Conservation (phyloP, 345 rosid species). For the Hibiscus syriacus region DNA sequence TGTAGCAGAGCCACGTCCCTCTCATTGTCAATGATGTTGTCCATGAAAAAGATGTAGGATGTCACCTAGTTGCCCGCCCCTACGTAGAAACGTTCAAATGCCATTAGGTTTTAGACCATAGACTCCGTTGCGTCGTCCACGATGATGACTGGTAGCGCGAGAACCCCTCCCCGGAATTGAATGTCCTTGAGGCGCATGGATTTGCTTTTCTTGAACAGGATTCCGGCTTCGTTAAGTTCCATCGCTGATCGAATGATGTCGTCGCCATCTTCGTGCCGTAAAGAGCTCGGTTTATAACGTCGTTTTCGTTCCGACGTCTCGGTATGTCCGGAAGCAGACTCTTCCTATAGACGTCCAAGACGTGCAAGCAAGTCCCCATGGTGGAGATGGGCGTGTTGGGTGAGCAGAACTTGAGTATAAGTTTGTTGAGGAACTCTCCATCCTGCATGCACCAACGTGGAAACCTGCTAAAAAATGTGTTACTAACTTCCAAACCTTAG, state of each 20-base stretch:
- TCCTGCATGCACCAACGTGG: too few species aligned
- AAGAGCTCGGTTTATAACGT: neutral
- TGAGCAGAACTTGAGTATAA: slow-evolving; percentile 29
- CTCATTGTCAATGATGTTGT: slow-evolving; percentile 30
- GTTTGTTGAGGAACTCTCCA: slow-evolving; percentile 21
- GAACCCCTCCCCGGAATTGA: slow-evolving; percentile 23
- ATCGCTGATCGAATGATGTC: slow-evolving; percentile 29
- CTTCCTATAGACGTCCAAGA: slow-evolving; percentile 30
- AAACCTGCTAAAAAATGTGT: too few species aligned
- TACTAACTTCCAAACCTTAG: slow-evolving; percentile 13
- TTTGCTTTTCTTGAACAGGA: slow-evolving; percentile 24
- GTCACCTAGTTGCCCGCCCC: slow-evolving; percentile 34
- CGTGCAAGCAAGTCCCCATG: slow-evolving; percentile 32
- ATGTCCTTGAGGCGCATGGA: slow-evolving; percentile 27
- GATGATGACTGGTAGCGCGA: slow-evolving; percentile 20
- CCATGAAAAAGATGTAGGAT: slow-evolving; percentile 39
- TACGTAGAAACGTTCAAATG: slow-evolving; percentile 33
- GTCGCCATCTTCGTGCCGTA: neutral
- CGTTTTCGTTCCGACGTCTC: neutral
- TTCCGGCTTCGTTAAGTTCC: slow-evolving; percentile 34
- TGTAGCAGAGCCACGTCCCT: slow-evolving; percentile 37
- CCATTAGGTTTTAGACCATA: slow-evolving; percentile 29
- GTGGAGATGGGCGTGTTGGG: slow-evolving; percentile 1
- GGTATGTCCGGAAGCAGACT: slow-evolving; percentile 16
- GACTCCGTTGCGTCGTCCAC: slow-evolving; percentile 31